Base-by-base conservation (phyloP, 2,329 filamentous ascomycete species). In the Colletotrichum falcatum region DNA sequence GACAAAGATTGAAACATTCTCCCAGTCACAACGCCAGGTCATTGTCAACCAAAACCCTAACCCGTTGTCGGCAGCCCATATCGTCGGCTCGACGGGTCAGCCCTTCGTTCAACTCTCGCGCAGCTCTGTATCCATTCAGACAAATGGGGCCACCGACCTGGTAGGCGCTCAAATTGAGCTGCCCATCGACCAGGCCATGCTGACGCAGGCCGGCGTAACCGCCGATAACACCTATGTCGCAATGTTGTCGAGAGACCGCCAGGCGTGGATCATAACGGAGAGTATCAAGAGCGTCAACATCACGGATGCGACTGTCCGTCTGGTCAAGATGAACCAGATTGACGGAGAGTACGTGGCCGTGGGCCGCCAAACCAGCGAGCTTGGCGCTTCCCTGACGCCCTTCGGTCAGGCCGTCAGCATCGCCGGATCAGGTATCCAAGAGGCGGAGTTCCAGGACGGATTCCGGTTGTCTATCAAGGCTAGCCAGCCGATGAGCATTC, bases 1-100 rank as follows among this genome's bases (percentile, higher is more conserved):
- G 61, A 73, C 73, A 33, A 74, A 74, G 53, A 73, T 74, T 30
- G 73, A 74, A 66, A 74, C 73, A 1, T 74, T 74, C 64, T 74
- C 73, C 9, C 73, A 74, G 61, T 66, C 73, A 28, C 73, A 74
- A 58, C 67, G 65, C 11, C 73, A 74, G 39, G 39, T 74, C 59
- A 73, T 74, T 39, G 73, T 74, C 58, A 74, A 74, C 65, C 73
- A 74, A 48, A 74, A 74, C 56, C 72, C 73, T 7, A 73, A 72
- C 51, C 73, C 73, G 8, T 51, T 74, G 14, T 64, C 73, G 20
- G 73, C 73, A 28, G 74, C 62, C 62, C 73, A 74, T 44, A 66
- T 74, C 59, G 73, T 74, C 16, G 73, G 73, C 35, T 73, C 73
- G 20, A 73, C 73, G 23, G 73, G 73, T 11, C 73, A 74, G 62